Evolutionary conservation across 306 rosid species (phyloP).

Genomic region (Quillaja saponaria): DNA sequence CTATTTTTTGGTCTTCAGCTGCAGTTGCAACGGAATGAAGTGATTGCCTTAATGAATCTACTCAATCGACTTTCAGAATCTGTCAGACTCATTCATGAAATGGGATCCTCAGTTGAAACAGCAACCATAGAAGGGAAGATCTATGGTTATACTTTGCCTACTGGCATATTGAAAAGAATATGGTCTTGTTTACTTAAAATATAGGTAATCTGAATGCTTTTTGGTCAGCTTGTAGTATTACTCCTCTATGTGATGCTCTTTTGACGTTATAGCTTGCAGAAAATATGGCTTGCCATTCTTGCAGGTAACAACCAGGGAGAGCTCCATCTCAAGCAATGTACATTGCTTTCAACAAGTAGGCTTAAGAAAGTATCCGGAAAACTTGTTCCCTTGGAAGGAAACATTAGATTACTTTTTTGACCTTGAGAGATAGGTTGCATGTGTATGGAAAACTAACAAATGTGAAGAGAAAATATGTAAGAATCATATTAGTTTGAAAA

Average conservation of each 20-base stretch:
- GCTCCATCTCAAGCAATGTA: constrained; percentile 10
- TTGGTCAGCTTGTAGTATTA: neutral
- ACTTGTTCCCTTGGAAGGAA: no score
- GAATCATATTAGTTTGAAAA: no score
- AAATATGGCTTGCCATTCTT: constrained; percentile 19
- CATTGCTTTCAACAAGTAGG: constrained; percentile 23
- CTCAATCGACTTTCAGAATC: constrained; percentile 93
- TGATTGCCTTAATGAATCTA: constrained; percentile 83
- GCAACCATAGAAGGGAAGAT: constrained; percentile 44
- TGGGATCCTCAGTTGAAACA: constrained; percentile 62
- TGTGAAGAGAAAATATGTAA: no score
- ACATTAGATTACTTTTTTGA: no score
- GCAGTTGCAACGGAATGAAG: constrained; percentile 92
- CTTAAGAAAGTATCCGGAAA: constrained; percentile 31
- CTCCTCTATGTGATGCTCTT: neutral
- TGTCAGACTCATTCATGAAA: constrained; percentile 63
- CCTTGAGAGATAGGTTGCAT: no score
- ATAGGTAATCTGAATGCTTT: constrained; percentile 36
- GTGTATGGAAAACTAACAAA: no score
- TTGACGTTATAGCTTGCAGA: constrained; percentile 17
- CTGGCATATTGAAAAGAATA: constrained; percentile 46
- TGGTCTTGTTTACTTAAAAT: constrained; percentile 45
- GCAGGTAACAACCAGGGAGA: constrained; percentile 34
- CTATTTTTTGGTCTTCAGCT: constrained; percentile 47
- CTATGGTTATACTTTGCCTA: constrained; percentile 32